These are phyloP conservation scores for Colletotrichum sp. DNA, from an alignment of 2,329 filamentous ascomycete species.

Conservation along the genomic window DNA sequence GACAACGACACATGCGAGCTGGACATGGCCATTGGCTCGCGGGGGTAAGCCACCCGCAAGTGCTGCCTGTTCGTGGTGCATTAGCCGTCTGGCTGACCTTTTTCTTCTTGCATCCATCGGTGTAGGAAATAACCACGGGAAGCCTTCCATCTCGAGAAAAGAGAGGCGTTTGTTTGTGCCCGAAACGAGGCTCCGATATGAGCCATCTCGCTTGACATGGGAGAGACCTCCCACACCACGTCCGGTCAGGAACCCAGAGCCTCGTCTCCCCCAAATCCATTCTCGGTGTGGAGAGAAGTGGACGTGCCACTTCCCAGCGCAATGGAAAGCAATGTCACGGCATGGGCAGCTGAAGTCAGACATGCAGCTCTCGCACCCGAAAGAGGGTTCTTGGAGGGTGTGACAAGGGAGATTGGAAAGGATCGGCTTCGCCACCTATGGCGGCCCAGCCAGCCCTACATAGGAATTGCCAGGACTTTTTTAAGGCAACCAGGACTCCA, in stretches of 20 bases:
- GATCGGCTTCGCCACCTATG: slow-evolving; percentile 3
- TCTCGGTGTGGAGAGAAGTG: background rate
- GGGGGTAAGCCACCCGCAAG: background rate
- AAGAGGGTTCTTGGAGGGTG: background rate
- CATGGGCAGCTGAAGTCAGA: background rate
- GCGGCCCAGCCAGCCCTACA: background rate
- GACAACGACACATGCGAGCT: background rate
- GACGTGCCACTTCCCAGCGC: background rate
- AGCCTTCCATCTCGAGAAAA: background rate
- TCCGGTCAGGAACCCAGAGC: background rate
- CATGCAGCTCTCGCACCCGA: background rate
- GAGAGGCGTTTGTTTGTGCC: background rate
- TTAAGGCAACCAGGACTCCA: background rate
- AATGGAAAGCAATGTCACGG: background rate
- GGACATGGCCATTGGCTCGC: background rate
- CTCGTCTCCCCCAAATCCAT: background rate
- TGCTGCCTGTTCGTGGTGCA: background rate
- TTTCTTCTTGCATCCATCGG: background rate
- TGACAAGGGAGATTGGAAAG: background rate
- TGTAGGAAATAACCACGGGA: background rate
- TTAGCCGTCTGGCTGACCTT: background rate
- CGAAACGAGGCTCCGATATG: background rate
- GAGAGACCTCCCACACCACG: background rate
- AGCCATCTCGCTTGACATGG: background rate
- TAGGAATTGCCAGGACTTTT: background rate